A percentile compares a stretch with the other conserved stretches of the same genome.
These are phyloP conservation scores for Bretschneidera sinensis DNA, from an alignment of 345 rosid species.

Conservation along the genomic window DNA sequence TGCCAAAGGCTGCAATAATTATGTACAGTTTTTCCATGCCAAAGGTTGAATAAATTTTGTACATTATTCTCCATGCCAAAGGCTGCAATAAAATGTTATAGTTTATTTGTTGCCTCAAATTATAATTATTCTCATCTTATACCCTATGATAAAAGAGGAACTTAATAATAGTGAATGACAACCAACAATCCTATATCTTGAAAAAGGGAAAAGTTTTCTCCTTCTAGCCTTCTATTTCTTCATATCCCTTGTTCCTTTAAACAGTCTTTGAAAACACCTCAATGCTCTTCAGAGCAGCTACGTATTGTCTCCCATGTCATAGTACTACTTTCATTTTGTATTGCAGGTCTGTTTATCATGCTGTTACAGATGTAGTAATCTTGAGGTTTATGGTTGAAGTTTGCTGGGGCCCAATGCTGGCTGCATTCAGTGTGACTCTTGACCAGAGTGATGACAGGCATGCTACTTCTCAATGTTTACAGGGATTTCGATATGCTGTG, in stretches of 20 bases:
- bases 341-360: conserved; percentile 77
- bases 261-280: too few relatives aligned
- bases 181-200: neutral
- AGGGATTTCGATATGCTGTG: conserved; percentile 80
- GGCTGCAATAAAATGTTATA: neutral
- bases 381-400: conserved; percentile 97
- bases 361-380: conserved; percentile 71
- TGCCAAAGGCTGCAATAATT: too few relatives aligned
- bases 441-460: conserved; percentile 93
- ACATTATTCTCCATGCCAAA: neutral
- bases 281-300: neutral
- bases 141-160: too few relatives aligned
- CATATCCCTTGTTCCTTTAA: neutral
- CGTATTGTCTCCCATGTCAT: neutral
- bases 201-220: neutral
- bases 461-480: conserved; percentile 84
- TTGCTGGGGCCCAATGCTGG: conserved; percentile 98
- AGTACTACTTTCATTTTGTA: conserved; percentile 5
- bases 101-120: too few relatives aligned
- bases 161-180: too few relatives aligned
- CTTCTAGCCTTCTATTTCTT: neutral
- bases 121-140: too few relatives aligned
- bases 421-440: conserved; percentile 91
- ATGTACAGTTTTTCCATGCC: too few relatives aligned
- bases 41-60: neutral